phyloP scores from a whole-genome alignment of 2,329 filamentous ascomycete species.

The Talaromyces piceae region DNA sequence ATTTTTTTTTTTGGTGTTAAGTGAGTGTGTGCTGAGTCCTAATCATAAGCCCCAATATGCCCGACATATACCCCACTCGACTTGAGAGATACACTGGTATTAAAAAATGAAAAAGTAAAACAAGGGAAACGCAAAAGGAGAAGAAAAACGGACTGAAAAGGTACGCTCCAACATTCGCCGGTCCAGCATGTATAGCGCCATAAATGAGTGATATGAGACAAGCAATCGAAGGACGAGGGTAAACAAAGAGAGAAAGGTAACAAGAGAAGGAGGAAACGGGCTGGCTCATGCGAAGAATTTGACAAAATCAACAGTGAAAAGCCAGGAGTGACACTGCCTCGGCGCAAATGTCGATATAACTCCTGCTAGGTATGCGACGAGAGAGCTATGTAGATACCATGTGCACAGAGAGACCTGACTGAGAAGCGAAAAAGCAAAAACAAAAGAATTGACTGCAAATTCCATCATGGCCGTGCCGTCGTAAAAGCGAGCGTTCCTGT shows the following conservation, averaged over 20 bases:
- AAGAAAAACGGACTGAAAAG: background rate
- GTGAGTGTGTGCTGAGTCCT: background rate
- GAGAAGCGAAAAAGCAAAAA: slow-evolving; percentile 2
- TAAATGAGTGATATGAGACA: slow-evolving; percentile 13
- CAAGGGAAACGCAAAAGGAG: background rate
- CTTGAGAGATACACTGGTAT: background rate
- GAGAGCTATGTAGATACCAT: background rate
- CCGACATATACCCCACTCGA: background rate
- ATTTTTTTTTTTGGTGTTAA: no score
- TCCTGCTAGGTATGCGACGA: background rate
- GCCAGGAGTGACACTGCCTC: background rate
- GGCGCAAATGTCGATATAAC: background rate
- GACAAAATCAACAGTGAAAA: background rate
- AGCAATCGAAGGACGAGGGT: background rate
- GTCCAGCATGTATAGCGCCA: slow-evolving; percentile 12
- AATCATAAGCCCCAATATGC: background rate
- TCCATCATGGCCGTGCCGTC: slow-evolving; percentile 15
- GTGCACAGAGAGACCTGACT: background rate
- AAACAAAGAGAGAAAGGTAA: slow-evolving; percentile 2
- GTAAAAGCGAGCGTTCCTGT: slow-evolving; percentile 13
- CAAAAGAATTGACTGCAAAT: slow-evolving; percentile 7
- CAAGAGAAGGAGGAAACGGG: background rate
- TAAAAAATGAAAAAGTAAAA: slow-evolving; percentile 2
- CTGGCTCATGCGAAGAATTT: slow-evolving; percentile 1
- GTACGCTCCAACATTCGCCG: slow-evolving; percentile 13